Evolutionary conservation across 768 basidiomycete genomes (phyloP).

Genomic region (Tricholoma flavovirens): DNA sequence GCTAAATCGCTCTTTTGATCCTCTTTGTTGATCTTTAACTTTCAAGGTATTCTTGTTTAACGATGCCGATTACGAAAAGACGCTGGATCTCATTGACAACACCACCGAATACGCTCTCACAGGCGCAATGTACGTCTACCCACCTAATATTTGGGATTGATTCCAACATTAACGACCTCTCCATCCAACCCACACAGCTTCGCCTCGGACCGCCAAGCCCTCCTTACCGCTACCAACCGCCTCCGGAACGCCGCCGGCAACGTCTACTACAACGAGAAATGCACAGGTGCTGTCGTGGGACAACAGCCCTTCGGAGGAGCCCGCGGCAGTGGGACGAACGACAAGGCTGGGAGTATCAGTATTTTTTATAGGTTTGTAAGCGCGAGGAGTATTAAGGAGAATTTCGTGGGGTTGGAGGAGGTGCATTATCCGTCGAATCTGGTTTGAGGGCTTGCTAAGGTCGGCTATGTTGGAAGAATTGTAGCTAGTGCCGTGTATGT

Average conservation of each 20-base stretch:
- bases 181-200: constrained; percentile 59
- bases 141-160: neutral
- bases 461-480: too few species aligned
- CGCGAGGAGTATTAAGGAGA: constrained; percentile 95
- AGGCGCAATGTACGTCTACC: constrained; percentile 74
- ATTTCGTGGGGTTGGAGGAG: constrained; percentile 78
- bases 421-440: constrained; percentile 88
- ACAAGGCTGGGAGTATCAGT: constrained; percentile 85
- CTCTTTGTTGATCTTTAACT: constrained; percentile 1
- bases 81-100: constrained; percentile 77
- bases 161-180: neutral
- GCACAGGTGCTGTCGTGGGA: constrained; percentile 95
- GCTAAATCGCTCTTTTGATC: neutral
- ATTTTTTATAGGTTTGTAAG: constrained; percentile 75
- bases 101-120: constrained; percentile 90
- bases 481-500: too few species aligned
- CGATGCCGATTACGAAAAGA: constrained; percentile 82
- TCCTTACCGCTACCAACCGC: constrained; percentile 72
- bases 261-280: constrained; percentile 97
- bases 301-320: constrained; percentile 98
- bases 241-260: constrained; percentile 93
- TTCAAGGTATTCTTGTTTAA: constrained; percentile 79
- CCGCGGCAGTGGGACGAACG: constrained; percentile 92
- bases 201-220: constrained; percentile 71
- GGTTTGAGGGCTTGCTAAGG: constrained; percentile 31